Evolutionary conservation across 2,329 filamentous ascomycete species (phyloP).

Genomic region (Scopulariopsis brevicaulis): DNA sequence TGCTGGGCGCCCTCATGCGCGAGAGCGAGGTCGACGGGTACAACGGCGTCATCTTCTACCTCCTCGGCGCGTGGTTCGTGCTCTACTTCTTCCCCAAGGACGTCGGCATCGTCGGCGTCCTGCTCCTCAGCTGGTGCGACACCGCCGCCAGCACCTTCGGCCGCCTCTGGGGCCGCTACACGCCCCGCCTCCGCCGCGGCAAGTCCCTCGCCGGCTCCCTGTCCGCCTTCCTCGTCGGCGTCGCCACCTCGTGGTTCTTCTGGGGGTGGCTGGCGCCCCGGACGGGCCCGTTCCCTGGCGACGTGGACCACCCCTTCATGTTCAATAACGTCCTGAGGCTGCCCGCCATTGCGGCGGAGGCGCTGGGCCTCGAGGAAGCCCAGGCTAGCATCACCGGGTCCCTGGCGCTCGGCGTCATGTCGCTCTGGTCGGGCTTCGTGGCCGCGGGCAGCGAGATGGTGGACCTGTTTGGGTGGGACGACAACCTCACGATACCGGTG

Average conservation of each 20-base stretch:
- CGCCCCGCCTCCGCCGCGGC: conserved; percentile 69
- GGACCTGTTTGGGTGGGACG: conserved; percentile 89
- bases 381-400: conserved; percentile 56
- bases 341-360: conserved; percentile 44
- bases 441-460: conserved; percentile 84
- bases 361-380: conserved; percentile 47
- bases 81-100: conserved; percentile 88
- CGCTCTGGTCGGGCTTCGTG: conserved; percentile 77
- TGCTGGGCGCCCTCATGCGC: conserved; percentile 85
- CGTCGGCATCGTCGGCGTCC: conserved; percentile 75
- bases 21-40: conserved; percentile 90
- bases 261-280: conserved; percentile 76
- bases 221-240: conserved; percentile 73
- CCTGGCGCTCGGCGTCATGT: conserved; percentile 68
- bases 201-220: conserved; percentile 87
- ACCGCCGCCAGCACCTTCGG: conserved; percentile 94
- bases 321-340: conserved; percentile 70
- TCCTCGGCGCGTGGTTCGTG: conserved; percentile 80
- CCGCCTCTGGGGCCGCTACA: conserved; percentile 79
- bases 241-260: conserved; percentile 73
- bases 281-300: conserved; percentile 54
- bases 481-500: conserved; percentile 93
- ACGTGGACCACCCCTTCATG: conserved; percentile 63
- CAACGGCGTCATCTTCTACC: conserved; percentile 96
- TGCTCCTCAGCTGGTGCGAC: conserved; percentile 95